Percentiles rank a stretch among this genome's conserved stretches.
Conservation (phyloP, 352 stramenopile species). For the Phytophthora pisi region DNA sequence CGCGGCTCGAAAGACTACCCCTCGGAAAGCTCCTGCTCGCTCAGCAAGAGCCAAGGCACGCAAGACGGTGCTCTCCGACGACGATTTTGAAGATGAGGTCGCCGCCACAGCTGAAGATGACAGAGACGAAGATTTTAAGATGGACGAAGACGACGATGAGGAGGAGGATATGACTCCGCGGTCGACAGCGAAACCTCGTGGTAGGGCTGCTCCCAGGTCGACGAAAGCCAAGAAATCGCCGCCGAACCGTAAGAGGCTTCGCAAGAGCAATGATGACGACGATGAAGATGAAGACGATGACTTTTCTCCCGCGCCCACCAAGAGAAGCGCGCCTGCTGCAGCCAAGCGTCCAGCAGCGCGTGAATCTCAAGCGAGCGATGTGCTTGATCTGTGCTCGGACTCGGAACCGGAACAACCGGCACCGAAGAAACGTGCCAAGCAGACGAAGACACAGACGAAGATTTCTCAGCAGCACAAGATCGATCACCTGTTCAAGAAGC, state of each 20-base stretch:
- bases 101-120: constrained; percentile 51
- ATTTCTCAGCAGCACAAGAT: constrained; percentile 62
- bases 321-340: constrained; percentile 19
- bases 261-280: constrained; percentile 41
- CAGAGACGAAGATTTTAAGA: constrained; percentile 67
- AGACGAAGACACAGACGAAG: constrained; percentile 17
- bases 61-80: constrained; percentile 45
- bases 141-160: constrained; percentile 51
- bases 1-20: constrained; percentile 1
- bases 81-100: constrained; percentile 40
- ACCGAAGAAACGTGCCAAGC: constrained; percentile 21
- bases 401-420: constrained; percentile 37
- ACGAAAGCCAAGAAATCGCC: constrained; percentile 26
- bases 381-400: constrained; percentile 64
- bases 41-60: constrained; percentile 36
- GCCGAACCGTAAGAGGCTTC: constrained; percentile 46
- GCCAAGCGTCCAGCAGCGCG: constrained; percentile 21
- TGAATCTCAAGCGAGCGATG: constrained; percentile 27
- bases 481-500: constrained; percentile 57
- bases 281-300: constrained; percentile 41
- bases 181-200: constrained; percentile 19
- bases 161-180: constrained; percentile 41
- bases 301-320: constrained; percentile 16
- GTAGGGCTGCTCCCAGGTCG: constrained; percentile 12
- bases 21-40: constrained; percentile 30